phyloP scores from a whole-genome alignment of 257 asterid genomes.

The Ilex aquifolium region DNA sequence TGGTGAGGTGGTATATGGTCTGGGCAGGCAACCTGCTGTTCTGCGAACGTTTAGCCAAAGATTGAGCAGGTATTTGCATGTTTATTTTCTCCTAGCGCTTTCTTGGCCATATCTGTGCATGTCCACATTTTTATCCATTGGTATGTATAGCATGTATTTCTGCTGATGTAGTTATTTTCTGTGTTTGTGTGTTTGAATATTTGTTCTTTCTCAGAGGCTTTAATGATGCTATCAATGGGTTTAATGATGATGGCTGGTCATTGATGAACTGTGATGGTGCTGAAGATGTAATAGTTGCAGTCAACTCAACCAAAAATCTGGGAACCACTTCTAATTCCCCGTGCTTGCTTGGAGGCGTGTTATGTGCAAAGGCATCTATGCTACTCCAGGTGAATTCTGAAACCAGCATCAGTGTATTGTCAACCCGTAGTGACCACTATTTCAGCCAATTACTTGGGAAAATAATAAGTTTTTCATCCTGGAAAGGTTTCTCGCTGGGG shows the following conservation, averaged over 20 bases:
- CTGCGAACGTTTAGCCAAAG: slow-evolving; percentile 1
- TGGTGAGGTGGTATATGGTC: slow-evolving; percentile 1
- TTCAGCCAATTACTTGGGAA: no score
- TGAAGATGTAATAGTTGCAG: not conserved
- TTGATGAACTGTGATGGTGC: not conserved
- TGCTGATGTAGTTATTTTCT: no score
- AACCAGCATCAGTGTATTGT: no score
- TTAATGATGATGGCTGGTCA: not conserved
- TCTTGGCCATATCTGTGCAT: no score
- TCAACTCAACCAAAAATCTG: not conserved
- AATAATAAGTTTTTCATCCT: no score
- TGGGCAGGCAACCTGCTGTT: slow-evolving; percentile 5
- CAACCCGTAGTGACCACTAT: no score
- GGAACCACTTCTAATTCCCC: not conserved
- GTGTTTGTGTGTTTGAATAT: no score
- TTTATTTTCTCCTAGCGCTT: no score
- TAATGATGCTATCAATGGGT: not conserved
- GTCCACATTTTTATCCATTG: no score
- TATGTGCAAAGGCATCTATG: not conserved
- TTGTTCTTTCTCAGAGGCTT: not conserved
- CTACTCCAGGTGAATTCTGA: not conserved
- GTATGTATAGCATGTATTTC: no score
- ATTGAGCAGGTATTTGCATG: not conserved
- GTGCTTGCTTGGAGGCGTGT: not conserved
- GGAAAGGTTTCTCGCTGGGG: no score